Percentiles rank a stretch among this genome's conserved stretches.
Conservation (phyloP, 2,329 filamentous ascomycete genomes). For the Neonectria faginata region DNA sequence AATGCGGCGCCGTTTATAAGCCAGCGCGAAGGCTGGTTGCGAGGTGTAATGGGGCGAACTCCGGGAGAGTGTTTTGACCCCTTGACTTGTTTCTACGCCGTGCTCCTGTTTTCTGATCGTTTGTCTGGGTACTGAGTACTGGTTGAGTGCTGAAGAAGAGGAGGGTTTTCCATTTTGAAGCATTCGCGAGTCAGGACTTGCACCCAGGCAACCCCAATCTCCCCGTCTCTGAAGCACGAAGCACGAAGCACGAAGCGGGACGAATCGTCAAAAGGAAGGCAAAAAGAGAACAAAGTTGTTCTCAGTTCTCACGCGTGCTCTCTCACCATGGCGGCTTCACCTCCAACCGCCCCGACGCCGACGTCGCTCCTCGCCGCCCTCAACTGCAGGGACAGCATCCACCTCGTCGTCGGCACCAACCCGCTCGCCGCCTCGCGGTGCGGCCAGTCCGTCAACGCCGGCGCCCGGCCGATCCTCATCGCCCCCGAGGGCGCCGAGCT, state of each 20-base stretch:
- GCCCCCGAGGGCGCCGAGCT: constrained; percentile 73
- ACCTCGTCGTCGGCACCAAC: constrained; percentile 88
- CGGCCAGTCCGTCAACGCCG: constrained; percentile 81
- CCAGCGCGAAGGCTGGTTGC: constrained; percentile 4
- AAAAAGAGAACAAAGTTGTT: constrained; percentile 8
- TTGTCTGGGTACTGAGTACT: background rate
- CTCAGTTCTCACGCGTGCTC: background rate
- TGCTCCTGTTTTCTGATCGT: background rate
- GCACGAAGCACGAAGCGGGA: background rate
- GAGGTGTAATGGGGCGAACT: background rate
- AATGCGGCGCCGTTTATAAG: constrained; percentile 33
- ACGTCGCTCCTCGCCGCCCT: constrained; percentile 76
- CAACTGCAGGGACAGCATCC: constrained; percentile 77
- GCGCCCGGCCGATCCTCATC: constrained; percentile 83
- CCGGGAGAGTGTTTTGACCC: constrained; percentile 6
- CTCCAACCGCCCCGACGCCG: constrained; percentile 22
- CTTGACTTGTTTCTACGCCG: constrained; percentile 3
- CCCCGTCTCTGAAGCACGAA: background rate
- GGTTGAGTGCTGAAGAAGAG: background rate
- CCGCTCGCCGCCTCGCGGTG: constrained; percentile 89
- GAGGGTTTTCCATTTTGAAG: background rate
- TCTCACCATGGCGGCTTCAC: constrained; percentile 28
- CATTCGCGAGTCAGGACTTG: background rate
- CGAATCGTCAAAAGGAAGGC: background rate
- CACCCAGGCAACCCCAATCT: background rate